Percentiles rank a stretch among this genome's conserved stretches.
These are phyloP conservation scores for Paramecium bursaria DNA, from an alignment of 73 alveolate genomes.

Conservation along the genomic window DNA sequence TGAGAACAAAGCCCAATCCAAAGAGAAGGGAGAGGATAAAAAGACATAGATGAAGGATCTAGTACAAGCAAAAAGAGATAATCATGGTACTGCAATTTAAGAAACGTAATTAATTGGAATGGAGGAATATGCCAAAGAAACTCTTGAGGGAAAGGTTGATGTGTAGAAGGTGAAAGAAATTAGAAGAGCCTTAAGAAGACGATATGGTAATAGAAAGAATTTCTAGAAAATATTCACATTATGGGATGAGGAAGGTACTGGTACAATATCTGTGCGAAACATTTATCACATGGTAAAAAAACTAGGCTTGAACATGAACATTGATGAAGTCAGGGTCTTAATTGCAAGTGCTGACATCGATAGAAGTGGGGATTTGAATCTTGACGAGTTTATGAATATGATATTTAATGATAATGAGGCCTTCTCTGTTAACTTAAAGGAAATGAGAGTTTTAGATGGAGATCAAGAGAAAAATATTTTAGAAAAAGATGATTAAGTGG, in stretches of 20 bases:
- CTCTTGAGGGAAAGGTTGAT: constrained; percentile 94
- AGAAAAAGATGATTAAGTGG: constrained; percentile 51
- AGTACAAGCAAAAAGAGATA: constrained; percentile 57
- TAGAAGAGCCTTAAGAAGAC: constrained; percentile 91
- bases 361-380: constrained; percentile 79
- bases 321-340: constrained; percentile 91
- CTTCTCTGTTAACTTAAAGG: constrained; percentile 76
- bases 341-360: constrained; percentile 92
- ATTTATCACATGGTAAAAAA: constrained; percentile 88
- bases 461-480: constrained; percentile 62
- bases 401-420: constrained; percentile 82
- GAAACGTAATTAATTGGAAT: constrained; percentile 89
- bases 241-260: constrained; percentile 90
- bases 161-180: constrained; percentile 89
- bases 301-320: constrained; percentile 91
- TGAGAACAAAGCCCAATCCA: no score
- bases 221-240: constrained; percentile 85
- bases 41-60: constrained; percentile 1
- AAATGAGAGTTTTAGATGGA: constrained; percentile 54
- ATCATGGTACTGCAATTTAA: constrained; percentile 81
- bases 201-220: constrained; percentile 93
- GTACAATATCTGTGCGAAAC: constrained; percentile 73
- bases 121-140: constrained; percentile 76
- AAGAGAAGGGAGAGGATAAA: no score
- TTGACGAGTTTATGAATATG: constrained; percentile 93